Base-by-base conservation (phyloP, 208 protist genomes). In the Crithidia sp. region DNA sequence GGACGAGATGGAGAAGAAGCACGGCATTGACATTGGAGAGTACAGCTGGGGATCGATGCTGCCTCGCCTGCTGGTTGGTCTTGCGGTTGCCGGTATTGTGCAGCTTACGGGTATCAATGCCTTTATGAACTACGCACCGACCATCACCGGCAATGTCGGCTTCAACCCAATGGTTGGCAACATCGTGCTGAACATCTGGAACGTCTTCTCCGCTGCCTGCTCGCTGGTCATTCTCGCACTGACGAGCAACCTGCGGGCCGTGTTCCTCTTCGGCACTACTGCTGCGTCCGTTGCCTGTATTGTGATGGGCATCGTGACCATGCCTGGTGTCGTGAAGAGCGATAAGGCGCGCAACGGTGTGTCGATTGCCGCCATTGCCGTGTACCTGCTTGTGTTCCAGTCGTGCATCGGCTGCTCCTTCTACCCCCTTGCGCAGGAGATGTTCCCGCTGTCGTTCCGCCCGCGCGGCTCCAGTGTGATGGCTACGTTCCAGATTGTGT, bases 101-200 rank as follows among this genome's bases (percentile, higher is more conserved):
- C 90, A 95, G 75, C 75, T 96, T 74, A 96, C 91, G 43, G 88
- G 91, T 60, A 92, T 94, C 60, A 92, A 88, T 65, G 87, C 87
- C 60, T 82, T 96, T 37, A 94, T 93, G 88, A 93, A 91, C 78
- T 96, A 94, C 76, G 87, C 91, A 14, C 88, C 87, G 12, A 91
- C 73, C 28, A 93, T 96, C 75, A 92, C 84, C 68, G 73, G 71
- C 52, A 84, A 75, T 54, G 72, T 92, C 37, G 86, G 87, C 53
- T 69, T 92, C 45, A 74, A 75, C 7, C 83, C 88, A 6, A 78
- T 93, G 12, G 66, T 87, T 7, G 91, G 88, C 55, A 94, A 90
- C 77, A 84, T 91, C 64, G 63, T 92, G 36, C 83, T 95, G 61
- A 95, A 92, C 88, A 66, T 85, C 69, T 94, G 87, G 91, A 94